Evolutionary conservation across 176 grass and related monocot genomes (phyloP), one percentile per base, ranked within the genome.

Genomic region (Tuctoria greenei): DNA sequence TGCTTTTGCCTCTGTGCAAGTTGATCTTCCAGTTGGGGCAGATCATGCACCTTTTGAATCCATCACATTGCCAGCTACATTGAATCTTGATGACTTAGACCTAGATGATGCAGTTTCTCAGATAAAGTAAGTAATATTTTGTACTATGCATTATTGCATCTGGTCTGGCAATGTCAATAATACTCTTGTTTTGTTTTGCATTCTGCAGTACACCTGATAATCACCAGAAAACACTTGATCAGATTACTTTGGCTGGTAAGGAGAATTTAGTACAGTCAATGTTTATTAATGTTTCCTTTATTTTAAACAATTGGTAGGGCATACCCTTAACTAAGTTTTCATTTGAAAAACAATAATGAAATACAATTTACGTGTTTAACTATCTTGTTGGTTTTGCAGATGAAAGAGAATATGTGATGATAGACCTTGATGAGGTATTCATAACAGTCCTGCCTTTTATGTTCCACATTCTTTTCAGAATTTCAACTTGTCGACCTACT

Each of bases 241-340:
- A 99, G 73, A 92, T 99, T 70, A 99, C 91, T 52, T 81, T 86
- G 64, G 21, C 69, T 86, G 89, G 91, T 97, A 69, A 82, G 35
- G 14, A 24, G 65, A 66, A 42, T 38, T 83, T 8, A 50, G n/a
- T 83, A 11, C 45, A n/a, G 41, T 72, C 17, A 66, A 77, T 83
- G 43, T 56, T 74, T 75, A 4, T 85, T 41, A 39, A 24, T 13
- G 26, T 67, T 61, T 15, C 21, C 2, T 57, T 52, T 4, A 38
- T 75, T 75, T 75, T 38, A 50, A 46, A 44, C 74, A 36, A 76
- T 16, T 4, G 2, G 18, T 28, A 50, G 10, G 3, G 27, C 4
- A 0, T 20, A 37, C 18, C 20, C 11, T 1, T 46, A 64, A 11
- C 17, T 50, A 51, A 25, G 20, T 50, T 76, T 64, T 21, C 21